Evolutionary conservation across 2,329 filamentous ascomycete species (phyloP), one percentile per base, ranked within the genome.

Genomic region (Cordyceps javanica): DNA sequence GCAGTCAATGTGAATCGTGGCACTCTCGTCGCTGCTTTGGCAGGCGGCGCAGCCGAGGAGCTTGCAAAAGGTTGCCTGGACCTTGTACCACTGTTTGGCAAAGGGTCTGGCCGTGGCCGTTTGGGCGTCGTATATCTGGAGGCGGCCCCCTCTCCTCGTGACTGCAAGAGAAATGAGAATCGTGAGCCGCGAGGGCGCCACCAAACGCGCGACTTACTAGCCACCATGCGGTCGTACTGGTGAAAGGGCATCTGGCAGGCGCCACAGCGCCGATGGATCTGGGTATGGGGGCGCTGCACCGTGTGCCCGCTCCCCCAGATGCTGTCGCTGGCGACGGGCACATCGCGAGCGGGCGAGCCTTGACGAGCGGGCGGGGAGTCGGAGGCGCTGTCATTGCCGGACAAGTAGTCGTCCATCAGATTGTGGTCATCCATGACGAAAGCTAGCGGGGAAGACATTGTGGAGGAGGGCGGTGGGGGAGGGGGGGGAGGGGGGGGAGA

Each of bases 191-290:
- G 13, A 3, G 4, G 3, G 3, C 3, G 13, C 3, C 42, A 45
- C 8, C 5, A 32, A 21, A 23, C n/a, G n/a, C n/a, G 30, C 10
- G 9, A 55, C 54, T 23, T 42, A 50, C 54, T 49, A 10, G 54
- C 54, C 11, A 57, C 2, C 44, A 57, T 49, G 34, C 45, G 44
- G n/a, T 57, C 54, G 14, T 50, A 38, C 4, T 28, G 25, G n/a
- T 34, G 32, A 57, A 57, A 57, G 11, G 54, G 39, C 34, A 49
- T 36, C 34, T 57, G 54, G 26, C 54, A 57, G 11, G 34, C 36
- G 36, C 54, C 45, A n/a, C 54, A 57, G 3, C 36, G 44, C 7
- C 25, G 54, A 41, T 57, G 54, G 34, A 57, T 57, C 52, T 48
- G 52, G 14, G 52, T 55, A 39, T 55, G 52, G 21, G 52, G 52